phyloP scores from a whole-genome alignment of 192 early-diverging fungal species.

The Backusella sp. region DNA sequence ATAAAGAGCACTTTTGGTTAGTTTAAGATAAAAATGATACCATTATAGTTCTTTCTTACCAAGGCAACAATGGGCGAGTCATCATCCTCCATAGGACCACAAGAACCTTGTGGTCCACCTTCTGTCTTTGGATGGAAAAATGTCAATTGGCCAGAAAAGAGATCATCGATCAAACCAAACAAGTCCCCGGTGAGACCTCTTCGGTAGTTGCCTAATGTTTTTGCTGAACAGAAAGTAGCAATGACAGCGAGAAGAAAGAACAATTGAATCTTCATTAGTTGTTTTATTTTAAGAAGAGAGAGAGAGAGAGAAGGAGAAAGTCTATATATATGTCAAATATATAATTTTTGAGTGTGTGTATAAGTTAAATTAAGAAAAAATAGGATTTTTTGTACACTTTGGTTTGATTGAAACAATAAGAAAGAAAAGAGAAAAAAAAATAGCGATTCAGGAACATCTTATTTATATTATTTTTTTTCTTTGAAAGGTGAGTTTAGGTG shows the following conservation, averaged over 20 bases:
- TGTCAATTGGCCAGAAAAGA: constrained; percentile 36
- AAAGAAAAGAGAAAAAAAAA: neutral
- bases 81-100: constrained; percentile 40
- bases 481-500: neutral
- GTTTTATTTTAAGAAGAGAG: neutral
- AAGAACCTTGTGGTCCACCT: constrained; percentile 35
- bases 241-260: constrained; percentile 19
- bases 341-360: neutral
- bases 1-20: neutral
- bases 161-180: constrained; percentile 1
- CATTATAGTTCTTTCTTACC: neutral
- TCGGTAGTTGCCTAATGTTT: neutral
- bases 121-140: constrained; percentile 40
- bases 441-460: neutral
- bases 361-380: neutral
- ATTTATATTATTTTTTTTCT: neutral
- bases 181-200: neutral
- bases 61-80: constrained; percentile 44
- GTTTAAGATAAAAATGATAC: neutral
- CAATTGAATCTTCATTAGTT: neutral
- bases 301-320: neutral
- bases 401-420: constrained; percentile 7
- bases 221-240: constrained; percentile 4
- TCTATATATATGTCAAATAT: constrained; percentile 7
- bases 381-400: neutral